Evolutionary conservation across 2,329 filamentous ascomycete genomes (phyloP).

Genomic region (Cercospora zeina): DNA sequence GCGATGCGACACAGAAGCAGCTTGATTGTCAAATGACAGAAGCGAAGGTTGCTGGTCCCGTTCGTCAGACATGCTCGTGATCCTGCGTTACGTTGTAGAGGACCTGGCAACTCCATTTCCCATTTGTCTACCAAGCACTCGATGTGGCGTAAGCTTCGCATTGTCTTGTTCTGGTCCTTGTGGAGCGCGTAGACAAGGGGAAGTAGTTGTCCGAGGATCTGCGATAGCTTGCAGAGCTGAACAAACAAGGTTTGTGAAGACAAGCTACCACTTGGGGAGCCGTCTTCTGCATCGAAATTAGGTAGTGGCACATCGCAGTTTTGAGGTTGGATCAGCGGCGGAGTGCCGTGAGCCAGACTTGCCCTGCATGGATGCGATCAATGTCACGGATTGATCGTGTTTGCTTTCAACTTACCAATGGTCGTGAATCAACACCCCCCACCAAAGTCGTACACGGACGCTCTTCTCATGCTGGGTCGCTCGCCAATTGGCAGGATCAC

Average conservation of each 20-base stretch:
- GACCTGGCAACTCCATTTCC: constrained; percentile 39
- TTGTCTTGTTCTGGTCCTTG: constrained; percentile 36
- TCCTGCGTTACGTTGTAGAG: neutral
- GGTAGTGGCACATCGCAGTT: constrained; percentile 60
- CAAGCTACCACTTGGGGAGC: neutral
- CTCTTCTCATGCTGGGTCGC: constrained; percentile 54
- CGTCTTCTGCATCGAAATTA: constrained; percentile 39
- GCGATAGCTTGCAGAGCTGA: constrained; percentile 53
- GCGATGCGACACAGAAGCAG: constrained; percentile 45
- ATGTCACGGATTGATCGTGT: neutral
- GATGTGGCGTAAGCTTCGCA: constrained; percentile 37
- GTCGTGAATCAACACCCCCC: constrained; percentile 59
- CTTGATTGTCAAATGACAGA: constrained; percentile 45
- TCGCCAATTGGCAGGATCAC: constrained; percentile 57
- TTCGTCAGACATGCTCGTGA: constrained; percentile 8
- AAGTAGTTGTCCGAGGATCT: constrained; percentile 45
- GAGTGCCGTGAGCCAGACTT: constrained; percentile 58
- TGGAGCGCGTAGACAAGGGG: constrained; percentile 44
- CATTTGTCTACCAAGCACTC: constrained; percentile 41
- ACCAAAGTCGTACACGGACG: constrained; percentile 56
- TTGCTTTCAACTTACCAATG: constrained; percentile 46
- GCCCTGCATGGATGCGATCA: constrained; percentile 41
- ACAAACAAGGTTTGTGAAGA: constrained; percentile 54
- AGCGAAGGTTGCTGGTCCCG: constrained; percentile 43
- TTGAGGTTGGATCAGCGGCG: constrained; percentile 54